Evolutionary conservation across 2,329 filamentous ascomycete genomes (phyloP).

Genomic region (Aspergillus sclerotialis): DNA sequence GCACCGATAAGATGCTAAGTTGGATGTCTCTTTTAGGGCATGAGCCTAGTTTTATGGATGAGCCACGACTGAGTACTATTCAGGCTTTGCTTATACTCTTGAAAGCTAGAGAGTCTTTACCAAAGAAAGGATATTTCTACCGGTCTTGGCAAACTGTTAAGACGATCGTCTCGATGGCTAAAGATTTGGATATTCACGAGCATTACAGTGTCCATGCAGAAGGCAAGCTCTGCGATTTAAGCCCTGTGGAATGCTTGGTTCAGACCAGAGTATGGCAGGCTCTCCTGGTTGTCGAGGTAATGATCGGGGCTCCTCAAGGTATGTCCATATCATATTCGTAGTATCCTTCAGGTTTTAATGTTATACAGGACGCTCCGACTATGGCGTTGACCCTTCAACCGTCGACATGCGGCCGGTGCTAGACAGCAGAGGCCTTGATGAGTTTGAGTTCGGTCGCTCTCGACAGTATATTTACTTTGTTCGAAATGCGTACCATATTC

Average conservation of each 20-base stretch:
- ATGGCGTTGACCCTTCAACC: slow-evolving; percentile 65
- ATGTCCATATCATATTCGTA: slow-evolving; percentile 13
- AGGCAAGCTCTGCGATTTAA: slow-evolving; percentile 62
- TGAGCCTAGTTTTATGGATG: slow-evolving; percentile 87
- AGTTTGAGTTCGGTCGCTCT: slow-evolving; percentile 68
- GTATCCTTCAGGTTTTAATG: slow-evolving; percentile 10
- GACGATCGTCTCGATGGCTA: slow-evolving; percentile 85
- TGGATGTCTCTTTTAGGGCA: slow-evolving; percentile 54
- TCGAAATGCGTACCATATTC: slow-evolving; percentile 69
- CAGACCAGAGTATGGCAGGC: slow-evolving; percentile 88
- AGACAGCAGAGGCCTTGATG: slow-evolving; percentile 60
- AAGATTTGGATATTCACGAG: slow-evolving; percentile 82
- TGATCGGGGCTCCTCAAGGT: slow-evolving; percentile 94
- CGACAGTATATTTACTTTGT: slow-evolving; percentile 79
- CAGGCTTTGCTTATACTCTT: slow-evolving; percentile 81
- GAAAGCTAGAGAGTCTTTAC: slow-evolving; percentile 85
- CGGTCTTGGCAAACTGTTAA: slow-evolving; percentile 96
- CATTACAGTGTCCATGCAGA: slow-evolving; percentile 73
- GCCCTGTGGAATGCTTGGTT: slow-evolving; percentile 67
- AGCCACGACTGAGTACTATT: slow-evolving; percentile 81
- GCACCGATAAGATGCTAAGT: slow-evolving; percentile 16
- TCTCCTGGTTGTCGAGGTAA: slow-evolving; percentile 76
- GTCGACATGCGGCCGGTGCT: slow-evolving; percentile 66
- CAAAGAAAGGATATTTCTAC: slow-evolving; percentile 92
- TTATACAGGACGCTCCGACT: slow-evolving; percentile 64